Conservation (phyloP, 768 basidiomycete species). For the Naganishia vishniacii region DNA sequence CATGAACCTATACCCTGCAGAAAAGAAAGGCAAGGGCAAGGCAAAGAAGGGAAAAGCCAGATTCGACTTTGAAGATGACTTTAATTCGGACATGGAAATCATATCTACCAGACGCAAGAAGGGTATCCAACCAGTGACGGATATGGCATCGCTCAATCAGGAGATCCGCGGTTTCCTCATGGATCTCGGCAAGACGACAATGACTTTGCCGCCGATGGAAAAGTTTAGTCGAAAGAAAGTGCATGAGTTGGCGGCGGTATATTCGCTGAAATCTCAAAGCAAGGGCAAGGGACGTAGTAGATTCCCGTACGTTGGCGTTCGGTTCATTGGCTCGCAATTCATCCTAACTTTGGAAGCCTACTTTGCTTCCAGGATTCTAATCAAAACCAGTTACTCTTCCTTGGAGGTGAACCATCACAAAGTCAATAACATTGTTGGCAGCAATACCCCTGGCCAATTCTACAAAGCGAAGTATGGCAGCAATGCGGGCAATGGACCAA, state of each 20-base stretch:
- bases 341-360: not conserved
- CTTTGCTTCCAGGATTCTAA: conserved; percentile 53
- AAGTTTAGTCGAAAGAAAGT: conserved; percentile 66
- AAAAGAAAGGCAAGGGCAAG: conserved; percentile 50
- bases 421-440: conserved; percentile 52
- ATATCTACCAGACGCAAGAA: conserved; percentile 21
- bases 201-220: conserved; percentile 73
- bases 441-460: conserved; percentile 40
- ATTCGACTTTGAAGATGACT: conserved; percentile 58
- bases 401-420: conserved; percentile 56
- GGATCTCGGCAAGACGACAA: conserved; percentile 54
- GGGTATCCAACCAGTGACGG: conserved; percentile 28
- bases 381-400: conserved; percentile 62
- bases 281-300: conserved; percentile 64
- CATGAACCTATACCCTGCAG: conserved; percentile 58
- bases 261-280: conserved; percentile 68
- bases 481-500: conserved; percentile 45
- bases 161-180: conserved; percentile 67
- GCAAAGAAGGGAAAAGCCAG: conserved; percentile 61
- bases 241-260: conserved; percentile 74
- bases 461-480: conserved; percentile 48
- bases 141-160: conserved; percentile 31
- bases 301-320: conserved; percentile 56
- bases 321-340: not conserved
- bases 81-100: conserved; percentile 32